Evolutionary conservation across 2,329 filamentous ascomycete genomes (phyloP).

Genomic region (Colletotrichum sp.): DNA sequence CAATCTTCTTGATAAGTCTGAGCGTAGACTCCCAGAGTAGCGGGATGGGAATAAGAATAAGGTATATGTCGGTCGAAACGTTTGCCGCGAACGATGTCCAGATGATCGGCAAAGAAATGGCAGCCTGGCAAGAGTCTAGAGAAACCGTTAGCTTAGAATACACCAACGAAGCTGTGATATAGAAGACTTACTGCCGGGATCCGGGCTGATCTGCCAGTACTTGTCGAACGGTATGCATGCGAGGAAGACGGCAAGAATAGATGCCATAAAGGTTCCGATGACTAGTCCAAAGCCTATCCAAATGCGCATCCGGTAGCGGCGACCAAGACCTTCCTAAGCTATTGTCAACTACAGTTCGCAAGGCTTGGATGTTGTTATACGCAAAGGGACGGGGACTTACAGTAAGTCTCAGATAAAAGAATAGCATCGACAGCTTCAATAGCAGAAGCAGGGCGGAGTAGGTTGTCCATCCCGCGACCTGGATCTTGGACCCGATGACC

Average conservation of each 20-base stretch:
- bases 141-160: neutral
- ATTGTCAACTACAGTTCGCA: neutral
- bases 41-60: constrained; percentile 62
- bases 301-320: constrained; percentile 48
- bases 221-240: constrained; percentile 57
- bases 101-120: constrained; percentile 54
- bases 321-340: constrained; percentile 38
- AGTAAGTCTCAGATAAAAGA: constrained; percentile 62
- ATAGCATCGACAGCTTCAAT: constrained; percentile 60
- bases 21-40: constrained; percentile 48
- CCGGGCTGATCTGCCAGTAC: constrained; percentile 65
- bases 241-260: constrained; percentile 54
- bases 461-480: constrained; percentile 59
- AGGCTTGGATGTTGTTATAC: neutral
- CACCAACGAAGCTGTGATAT: neutral
- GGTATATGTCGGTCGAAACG: constrained; percentile 61
- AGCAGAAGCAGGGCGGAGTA: constrained; percentile 61
- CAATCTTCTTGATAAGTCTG: constrained; percentile 39
- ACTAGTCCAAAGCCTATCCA: constrained; percentile 56
- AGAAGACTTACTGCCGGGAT: constrained; percentile 55
- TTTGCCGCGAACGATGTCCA: constrained; percentile 59
- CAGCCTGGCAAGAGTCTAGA: constrained; percentile 53
- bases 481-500: constrained; percentile 61
- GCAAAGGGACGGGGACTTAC: constrained; percentile 16
- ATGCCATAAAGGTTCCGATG: constrained; percentile 51